phyloP scores from a whole-genome alignment of 2,329 filamentous ascomycete genomes.

The Microcera coccophila region DNA sequence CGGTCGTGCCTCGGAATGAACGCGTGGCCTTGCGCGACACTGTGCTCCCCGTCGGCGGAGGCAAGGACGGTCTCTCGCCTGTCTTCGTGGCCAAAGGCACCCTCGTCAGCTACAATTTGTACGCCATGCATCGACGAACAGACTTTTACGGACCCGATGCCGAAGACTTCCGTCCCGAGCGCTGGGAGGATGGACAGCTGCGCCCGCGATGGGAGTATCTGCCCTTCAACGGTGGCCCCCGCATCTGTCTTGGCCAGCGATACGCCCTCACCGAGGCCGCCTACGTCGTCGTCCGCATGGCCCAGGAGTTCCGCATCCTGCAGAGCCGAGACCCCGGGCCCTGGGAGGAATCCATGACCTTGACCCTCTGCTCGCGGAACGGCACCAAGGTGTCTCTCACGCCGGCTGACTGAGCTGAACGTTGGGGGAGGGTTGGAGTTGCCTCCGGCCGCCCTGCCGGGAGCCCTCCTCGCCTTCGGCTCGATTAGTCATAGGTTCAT shows the following conservation, averaged over 20 bases:
- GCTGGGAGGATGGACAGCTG: conserved; percentile 32
- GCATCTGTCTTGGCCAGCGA: conserved; percentile 41
- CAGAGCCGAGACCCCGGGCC: too few species aligned
- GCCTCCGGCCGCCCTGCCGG: too few species aligned
- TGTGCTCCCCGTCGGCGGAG: conserved; percentile 48
- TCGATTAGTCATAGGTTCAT: too few species aligned
- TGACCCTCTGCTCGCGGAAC: too few species aligned
- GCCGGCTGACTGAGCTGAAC: too few species aligned
- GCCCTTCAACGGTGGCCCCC: conserved; percentile 45
- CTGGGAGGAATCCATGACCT: too few species aligned
- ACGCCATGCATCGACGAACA: conserved; percentile 36
- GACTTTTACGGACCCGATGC: conserved; percentile 39
- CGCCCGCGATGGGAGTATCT: conserved; percentile 41
- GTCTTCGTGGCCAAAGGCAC: conserved; percentile 47
- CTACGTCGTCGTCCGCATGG: conserved; percentile 16
- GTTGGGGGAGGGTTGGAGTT: too few species aligned
- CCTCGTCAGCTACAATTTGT: conserved; percentile 38
- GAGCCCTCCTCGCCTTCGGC: too few species aligned
- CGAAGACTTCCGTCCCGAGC: conserved; percentile 39
- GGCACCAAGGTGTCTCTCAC: too few species aligned
- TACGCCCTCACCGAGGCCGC: conserved; percentile 15
- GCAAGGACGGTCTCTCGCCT: conserved; percentile 41
- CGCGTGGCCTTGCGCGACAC: conserved; percentile 46
- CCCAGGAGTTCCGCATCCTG: too few species aligned
- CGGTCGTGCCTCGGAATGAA: conserved; percentile 45